These are phyloP conservation scores for Physcia stellaris DNA, from an alignment of 495 filamentous ascomycete species.

Conservation along the genomic window DNA sequence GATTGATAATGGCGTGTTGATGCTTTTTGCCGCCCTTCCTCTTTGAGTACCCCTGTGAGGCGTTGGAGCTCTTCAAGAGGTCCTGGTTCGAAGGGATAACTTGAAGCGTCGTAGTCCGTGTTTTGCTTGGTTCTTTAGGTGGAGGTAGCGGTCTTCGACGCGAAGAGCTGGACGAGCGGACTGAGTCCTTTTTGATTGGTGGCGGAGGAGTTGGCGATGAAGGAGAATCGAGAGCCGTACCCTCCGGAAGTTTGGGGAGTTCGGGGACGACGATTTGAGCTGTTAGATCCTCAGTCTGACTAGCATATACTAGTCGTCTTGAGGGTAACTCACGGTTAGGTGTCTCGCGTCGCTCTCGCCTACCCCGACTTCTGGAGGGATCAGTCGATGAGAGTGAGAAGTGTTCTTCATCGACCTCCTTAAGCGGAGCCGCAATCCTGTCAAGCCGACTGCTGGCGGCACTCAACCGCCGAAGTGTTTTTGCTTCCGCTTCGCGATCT, in stretches of 20 bases:
- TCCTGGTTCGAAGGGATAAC: slow-evolving; percentile 62
- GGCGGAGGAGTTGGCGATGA: slow-evolving; percentile 40
- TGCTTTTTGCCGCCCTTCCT: slow-evolving; percentile 42
- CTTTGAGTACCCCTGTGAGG: slow-evolving; percentile 40
- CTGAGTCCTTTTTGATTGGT: slow-evolving; percentile 66
- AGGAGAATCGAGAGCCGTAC: slow-evolving; percentile 23
- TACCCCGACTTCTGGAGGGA: slow-evolving; percentile 29
- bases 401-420: slow-evolving; percentile 63
- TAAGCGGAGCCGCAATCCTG: slow-evolving; percentile 55
- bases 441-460: slow-evolving; percentile 76
- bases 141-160: slow-evolving; percentile 63
- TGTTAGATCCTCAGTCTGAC: slow-evolving; percentile 12
- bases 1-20: slow-evolving; percentile 59
- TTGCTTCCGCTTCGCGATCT: slow-evolving; percentile 69
- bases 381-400: slow-evolving; percentile 20
- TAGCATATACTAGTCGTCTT: not conserved
- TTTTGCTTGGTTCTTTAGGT: slow-evolving; percentile 67
- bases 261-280: slow-evolving; percentile 43
- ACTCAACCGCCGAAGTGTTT: slow-evolving; percentile 68
- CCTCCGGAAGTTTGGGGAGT: slow-evolving; percentile 60
- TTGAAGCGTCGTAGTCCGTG: slow-evolving; percentile 66
- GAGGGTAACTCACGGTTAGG: slow-evolving; percentile 20
- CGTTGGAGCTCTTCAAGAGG: slow-evolving; percentile 38
- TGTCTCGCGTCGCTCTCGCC: slow-evolving; percentile 43
- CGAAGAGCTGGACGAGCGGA: slow-evolving; percentile 55